These are phyloP conservation scores for Rhizopogon vesiculosus DNA, from an alignment of 768 basidiomycete genomes.

Conservation along the genomic window DNA sequence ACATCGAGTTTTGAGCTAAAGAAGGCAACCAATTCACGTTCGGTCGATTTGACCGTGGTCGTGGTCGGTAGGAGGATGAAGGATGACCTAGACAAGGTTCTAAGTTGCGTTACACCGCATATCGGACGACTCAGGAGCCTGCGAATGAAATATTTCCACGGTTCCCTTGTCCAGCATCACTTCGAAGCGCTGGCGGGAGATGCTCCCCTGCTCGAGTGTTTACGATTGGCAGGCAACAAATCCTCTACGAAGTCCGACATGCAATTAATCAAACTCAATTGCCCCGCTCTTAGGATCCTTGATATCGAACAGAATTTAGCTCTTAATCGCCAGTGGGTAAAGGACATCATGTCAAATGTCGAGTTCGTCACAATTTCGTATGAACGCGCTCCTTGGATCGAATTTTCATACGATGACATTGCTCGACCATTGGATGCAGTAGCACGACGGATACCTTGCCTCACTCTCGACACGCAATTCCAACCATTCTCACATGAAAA, in stretches of 20 bases:
- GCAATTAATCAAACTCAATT: neutral
- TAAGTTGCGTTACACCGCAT: neutral
- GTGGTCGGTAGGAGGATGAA: neutral
- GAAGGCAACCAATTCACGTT: neutral
- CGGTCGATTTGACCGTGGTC: neutral
- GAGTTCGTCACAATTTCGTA: neutral
- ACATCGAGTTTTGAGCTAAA: neutral
- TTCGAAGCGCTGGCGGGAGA: neutral
- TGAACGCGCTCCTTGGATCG: neutral
- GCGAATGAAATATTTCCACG: neutral
- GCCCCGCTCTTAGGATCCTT: neutral
- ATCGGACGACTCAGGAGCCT: neutral
- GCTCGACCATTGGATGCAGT: neutral
- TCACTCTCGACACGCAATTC: neutral
- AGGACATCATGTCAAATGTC: neutral
- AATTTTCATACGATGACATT: too few species aligned
- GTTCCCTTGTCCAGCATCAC: too few species aligned
- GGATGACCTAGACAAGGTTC: too few species aligned
- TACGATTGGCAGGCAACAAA: neutral
- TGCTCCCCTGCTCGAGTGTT: neutral
- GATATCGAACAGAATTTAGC: neutral
- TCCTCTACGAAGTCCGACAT: accelerated
- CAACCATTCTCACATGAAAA: neutral
- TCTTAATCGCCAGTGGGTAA: neutral
- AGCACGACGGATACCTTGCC: neutral